Base-by-base conservation (phyloP, 2,329 filamentous ascomycete species). In the Colletotrichum kahawae region DNA sequence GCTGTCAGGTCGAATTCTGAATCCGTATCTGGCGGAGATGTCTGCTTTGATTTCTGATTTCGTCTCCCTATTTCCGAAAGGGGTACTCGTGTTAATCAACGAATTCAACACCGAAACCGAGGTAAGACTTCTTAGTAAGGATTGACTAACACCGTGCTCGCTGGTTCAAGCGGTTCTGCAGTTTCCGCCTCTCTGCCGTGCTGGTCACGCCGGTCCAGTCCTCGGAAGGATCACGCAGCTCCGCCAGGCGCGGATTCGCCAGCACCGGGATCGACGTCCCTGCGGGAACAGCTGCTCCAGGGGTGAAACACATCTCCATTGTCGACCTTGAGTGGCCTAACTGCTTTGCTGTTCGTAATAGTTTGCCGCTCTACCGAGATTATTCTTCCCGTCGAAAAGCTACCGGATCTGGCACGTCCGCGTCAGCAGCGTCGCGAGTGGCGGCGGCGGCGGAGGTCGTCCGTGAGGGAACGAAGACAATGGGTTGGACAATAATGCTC, bases 151-250 rank as follows among this genome's bases (percentile, higher is more conserved):
- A 62, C 13, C 60, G 24, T 9, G 73, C 76, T 16, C 73, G 56
- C 21, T 77, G 76, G 57, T 76, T 77, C 27, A 76, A 33, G 27
- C 73, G 73, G 29, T 77, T 77, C 33, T 76, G 76, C 16, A 76
- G 54, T 33, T 68, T 77, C 7, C 74, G 68, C 16, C 73, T 78
- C 70, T 80, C 75, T 1, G 76, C 76, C 2, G 79, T 78, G 67
- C 78, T 81, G 5, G 78, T 81, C 9, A 82, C 77, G 7, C 82
- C 82, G 2, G 80, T 84, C 82, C 82, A 84, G 66, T 84, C 82
- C 51, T 84, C 82, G 29, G 60, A 63, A 16, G 59, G 65, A 34
- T 71, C 59, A n/a, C 59, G 51, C 13, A 77, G 9, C 31, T 75
- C 67, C 27, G 36, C 51, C 29, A 77, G 27, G 9, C 56, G 34